phyloP scores from a whole-genome alignment of 345 rosid species.

The Turritis glabra region DNA sequence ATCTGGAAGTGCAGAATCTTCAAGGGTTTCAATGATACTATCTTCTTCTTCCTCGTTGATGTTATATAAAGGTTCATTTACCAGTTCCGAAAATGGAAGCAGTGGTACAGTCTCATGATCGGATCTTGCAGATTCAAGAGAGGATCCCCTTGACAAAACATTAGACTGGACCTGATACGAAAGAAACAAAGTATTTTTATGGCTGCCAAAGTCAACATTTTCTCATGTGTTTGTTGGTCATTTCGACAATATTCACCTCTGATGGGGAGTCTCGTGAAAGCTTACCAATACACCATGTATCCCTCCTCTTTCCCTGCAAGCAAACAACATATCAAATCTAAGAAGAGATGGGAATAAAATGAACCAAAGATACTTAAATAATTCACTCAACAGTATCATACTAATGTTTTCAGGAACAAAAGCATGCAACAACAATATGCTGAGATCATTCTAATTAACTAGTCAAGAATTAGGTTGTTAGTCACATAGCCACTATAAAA shows the following conservation, averaged over 20 bases:
- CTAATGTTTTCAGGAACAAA: not conserved
- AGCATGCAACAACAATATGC: conserved; percentile 14
- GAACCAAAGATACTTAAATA: not conserved
- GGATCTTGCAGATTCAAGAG: conserved; percentile 44
- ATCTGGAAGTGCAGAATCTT: conserved; percentile 62
- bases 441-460: conserved; percentile 1
- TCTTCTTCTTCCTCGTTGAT: conserved; percentile 47
- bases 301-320: conserved; percentile 80
- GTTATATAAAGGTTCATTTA: conserved; percentile 43
- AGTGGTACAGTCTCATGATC: conserved; percentile 61
- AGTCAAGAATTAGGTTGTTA: conserved; percentile 14
- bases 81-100: conserved; percentile 69
- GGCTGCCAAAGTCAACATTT: conserved; percentile 17
- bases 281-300: conserved; percentile 85
- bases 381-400: conserved; percentile 18
- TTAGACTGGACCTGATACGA: conserved; percentile 49
- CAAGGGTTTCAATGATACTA: conserved; percentile 33
- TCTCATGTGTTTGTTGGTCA: conserved; percentile 1
- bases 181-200: conserved; percentile 14
- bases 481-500: not conserved
- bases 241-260: conserved; percentile 31
- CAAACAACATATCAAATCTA: conserved; percentile 28
- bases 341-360: conserved; percentile 6
- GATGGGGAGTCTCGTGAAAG: conserved; percentile 51
- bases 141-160: conserved; percentile 52